Evolutionary conservation across 2,329 filamentous ascomycete species (phyloP), one percentile per base, ranked within the genome.

Genomic region (Calonectria crousiana): DNA sequence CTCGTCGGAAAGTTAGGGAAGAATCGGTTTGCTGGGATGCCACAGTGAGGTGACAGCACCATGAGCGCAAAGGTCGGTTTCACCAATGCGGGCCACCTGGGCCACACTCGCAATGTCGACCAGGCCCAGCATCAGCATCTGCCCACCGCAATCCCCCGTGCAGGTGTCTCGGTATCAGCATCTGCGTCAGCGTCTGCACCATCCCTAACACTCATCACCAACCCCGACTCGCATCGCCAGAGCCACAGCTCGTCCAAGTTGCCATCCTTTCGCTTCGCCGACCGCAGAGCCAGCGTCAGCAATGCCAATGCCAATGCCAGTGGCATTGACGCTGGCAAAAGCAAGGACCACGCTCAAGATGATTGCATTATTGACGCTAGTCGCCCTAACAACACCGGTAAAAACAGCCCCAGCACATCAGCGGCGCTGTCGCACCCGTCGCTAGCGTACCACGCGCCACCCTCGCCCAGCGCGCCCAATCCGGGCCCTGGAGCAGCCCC

Each of bases 241-340:
- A 88, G 81, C 80, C 87, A 90, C 82, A 90, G 86, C 79, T 87
- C 89, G 49, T 91, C 89, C 75, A 91, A 90, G 78, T 83, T 90
- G 76, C 89, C 90, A 34, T 86, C 89, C 28, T 90, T 88, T 81
- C 89, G 89, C 73, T 89, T 89, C 79, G 87, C 85, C 76, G 89
- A 90, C 82, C 83, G 88, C 69, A 84, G 83, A 71, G 84, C 71
- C 72, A 79, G 68, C 60, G 73, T 73, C 52, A 85, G 72, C 74
- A 78, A 65, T 49, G 72, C 73, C 36, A 71, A 72, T 74, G 76
- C 78, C 76, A 75, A 75, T 78, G 68, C 77, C 78, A 77, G 80
- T 60, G 71, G 18, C 75, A 71, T 75, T 76, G 67, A 79, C 76
- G 71, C 72, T 69, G 52, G 65, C 67, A 74, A 74, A 65, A 34